Base-by-base conservation (phyloP, 2,329 filamentous ascomycete genomes). In the Juglanconis juglandina region DNA sequence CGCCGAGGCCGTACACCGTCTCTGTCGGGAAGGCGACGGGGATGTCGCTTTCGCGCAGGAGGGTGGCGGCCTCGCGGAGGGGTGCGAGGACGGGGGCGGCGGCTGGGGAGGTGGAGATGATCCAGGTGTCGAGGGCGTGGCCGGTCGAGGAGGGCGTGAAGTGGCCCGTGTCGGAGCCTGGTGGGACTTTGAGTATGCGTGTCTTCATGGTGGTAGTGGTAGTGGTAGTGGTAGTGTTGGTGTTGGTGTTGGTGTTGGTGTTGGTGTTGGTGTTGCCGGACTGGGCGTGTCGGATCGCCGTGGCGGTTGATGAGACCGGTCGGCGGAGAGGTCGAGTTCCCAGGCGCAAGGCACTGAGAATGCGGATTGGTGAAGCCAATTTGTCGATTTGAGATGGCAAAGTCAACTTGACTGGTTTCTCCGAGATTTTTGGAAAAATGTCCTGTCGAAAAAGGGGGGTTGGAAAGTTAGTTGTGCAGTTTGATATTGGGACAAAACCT, bases 21-120 rank as follows among this genome's bases (percentile, higher is more conserved):
- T 99, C 95, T 0, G 95, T 99, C 0, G 95, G 95, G 71, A 99
- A 99, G 1, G 91, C 95, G 52, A 99, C 92, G 4, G 95, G 95
- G 3, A 83, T 82, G 70, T 91, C 82, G 55, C 82, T 87, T 17
- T 80, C 79, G 55, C 79, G 83, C 41, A 96, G 78, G 65, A 87
- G 81, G 11, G 80, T 71, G 2, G 90, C 91, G 1, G 91, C 91
- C 58, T 86, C 77, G 60, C 78, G 75, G 42, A 96, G 79, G 33
- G 75, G 71, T 1, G 66, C 68, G 44, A 79, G 61, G 6, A 72
- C 71, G 6, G 69, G 68, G 30, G 67, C 64, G 6, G 67, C 64
- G 5, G 59, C 56, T 2, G 58, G 53, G 17, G 64, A 56, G 9
- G 65, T 41, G 5, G 70, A 62, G 34, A 81, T 66, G 37, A 75